Evolutionary conservation across 2,329 filamentous ascomycete species (phyloP), one percentile per base, ranked within the genome.

Genomic region (Didymella pomorum): DNA sequence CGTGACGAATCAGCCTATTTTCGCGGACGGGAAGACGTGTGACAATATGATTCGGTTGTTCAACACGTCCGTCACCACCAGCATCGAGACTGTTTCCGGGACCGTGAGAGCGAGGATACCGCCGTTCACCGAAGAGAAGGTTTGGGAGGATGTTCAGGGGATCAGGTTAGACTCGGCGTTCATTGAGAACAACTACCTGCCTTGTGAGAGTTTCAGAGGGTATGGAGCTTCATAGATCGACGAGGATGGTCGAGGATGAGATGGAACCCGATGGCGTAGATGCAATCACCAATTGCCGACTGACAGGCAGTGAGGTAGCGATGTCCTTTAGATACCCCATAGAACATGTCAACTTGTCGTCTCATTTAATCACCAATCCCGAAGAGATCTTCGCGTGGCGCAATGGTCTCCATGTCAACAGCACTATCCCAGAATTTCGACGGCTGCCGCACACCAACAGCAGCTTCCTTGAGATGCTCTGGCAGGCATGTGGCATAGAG

Each of bases 1-100:
- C 66, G 73, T 84, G 44, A 85, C 83, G 3, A 86, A 86, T 65
- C 84, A 86, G 68, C 82, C 83, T 1, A 76, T 75, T 4, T 83
- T 83, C 58, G 77, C 74, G 10, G 72, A 80, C 48, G 73, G 73
- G 10, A 68, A 71, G 42, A 63, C 69, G 0, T 83, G 81, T 69
- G 80, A 83, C 49, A 76, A 80, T 31, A 79, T 81, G 70, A 72
- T 78, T 12, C 71, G 79, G 12, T 57, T 82, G 11, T 84, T 80
- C 69, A 79, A 83, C 60, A 82, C 82, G 0, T 73, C 76, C 1
- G 68, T 83, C 2, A 78, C 80, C 0, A 70, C 71, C 0, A 68
- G 65, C 1, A 76, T 79, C 2, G 69, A 77, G 31, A 59, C 50
- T 0, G 71, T 80, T 2, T 69, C 61, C 29, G 78, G 78, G 0